Evolutionary conservation across 768 basidiomycete species (phyloP).

Genomic region (Kwoniella europaea): DNA sequence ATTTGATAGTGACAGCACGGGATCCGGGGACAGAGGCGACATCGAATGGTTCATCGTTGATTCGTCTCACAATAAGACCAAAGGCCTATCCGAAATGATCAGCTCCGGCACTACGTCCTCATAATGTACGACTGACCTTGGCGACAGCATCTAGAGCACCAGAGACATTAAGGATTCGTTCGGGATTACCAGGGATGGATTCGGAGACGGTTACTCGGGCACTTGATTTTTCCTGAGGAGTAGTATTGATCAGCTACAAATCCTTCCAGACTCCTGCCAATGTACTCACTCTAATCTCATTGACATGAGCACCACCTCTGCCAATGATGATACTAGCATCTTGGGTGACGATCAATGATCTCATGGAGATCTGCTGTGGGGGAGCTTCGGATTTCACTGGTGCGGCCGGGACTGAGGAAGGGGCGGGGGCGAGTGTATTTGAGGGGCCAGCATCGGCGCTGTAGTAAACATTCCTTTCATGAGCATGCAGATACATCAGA

Average conservation of each 20-base stretch:
- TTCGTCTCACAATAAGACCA: conserved; percentile 95
- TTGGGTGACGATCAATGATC: conserved; percentile 97
- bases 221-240: conserved; percentile 72
- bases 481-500: too few relatives aligned
- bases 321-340: conserved; percentile 99
- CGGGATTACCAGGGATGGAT: conserved; percentile 98
- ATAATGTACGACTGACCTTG: conserved; percentile 67
- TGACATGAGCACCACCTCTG: conserved; percentile 91
- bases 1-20: conserved; percentile 98
- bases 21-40: conserved; percentile 96
- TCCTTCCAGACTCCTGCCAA: neutral
- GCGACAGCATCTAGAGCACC: conserved; percentile 98
- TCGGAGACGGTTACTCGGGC: conserved; percentile 97
- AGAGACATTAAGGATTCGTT: conserved; percentile 94
- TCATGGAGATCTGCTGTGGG: conserved; percentile 82
- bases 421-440: conserved; percentile 21
- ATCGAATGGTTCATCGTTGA: conserved; percentile 99
- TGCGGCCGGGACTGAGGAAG: conserved; percentile 38
- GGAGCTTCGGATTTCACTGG: conserved; percentile 59
- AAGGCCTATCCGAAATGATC: conserved; percentile 71
- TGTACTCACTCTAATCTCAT: conserved; percentile 83
- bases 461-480: too few relatives aligned
- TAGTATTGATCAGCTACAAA: neutral
- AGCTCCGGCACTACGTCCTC: too few relatives aligned
- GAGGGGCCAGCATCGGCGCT: conserved; percentile 35